A percentile compares a stretch with the other conserved stretches of the same genome.
phyloP scores from a whole-genome alignment of 441 rosid species.

The Pelargonium citronellum region DNA sequence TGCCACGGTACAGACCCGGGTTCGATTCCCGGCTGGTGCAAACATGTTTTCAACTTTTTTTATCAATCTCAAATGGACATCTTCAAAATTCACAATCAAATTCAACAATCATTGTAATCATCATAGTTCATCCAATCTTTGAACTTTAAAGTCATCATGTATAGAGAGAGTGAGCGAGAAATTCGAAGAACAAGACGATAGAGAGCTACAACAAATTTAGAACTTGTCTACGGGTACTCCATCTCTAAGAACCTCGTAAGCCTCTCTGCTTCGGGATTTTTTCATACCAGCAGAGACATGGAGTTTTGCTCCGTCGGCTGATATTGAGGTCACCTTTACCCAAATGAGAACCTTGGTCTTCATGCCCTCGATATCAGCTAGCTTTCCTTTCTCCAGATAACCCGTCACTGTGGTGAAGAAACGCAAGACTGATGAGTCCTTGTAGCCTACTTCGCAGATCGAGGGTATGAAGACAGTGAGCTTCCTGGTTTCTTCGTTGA shows the following conservation, averaged over 20 bases:
- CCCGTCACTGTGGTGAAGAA: slow-evolving; percentile 57
- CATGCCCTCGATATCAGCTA: slow-evolving; percentile 72
- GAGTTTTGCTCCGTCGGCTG: slow-evolving; percentile 62
- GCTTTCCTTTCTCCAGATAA: slow-evolving; percentile 72
- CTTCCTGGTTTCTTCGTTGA: slow-evolving; percentile 65
- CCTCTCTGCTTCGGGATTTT: slow-evolving; percentile 59
- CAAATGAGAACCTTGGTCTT: slow-evolving; percentile 80
- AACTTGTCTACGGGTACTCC: slow-evolving; percentile 71
- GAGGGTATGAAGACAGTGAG: slow-evolving; percentile 27
- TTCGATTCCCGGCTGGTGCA: slow-evolving; percentile 37
- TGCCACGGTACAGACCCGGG: slow-evolving; percentile 32
- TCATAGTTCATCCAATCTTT: too few relatives aligned
- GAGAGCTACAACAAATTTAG: slow-evolving; percentile 24
- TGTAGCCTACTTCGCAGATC: slow-evolving; percentile 79
- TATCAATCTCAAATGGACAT: too few relatives aligned
- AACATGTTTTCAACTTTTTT: too few relatives aligned
- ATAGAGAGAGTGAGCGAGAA: too few relatives aligned
- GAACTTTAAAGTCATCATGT: too few relatives aligned
- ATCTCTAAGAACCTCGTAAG: slow-evolving; percentile 67
- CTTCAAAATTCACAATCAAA: too few relatives aligned
- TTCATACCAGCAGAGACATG: slow-evolving; percentile 69
- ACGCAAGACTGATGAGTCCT: slow-evolving; percentile 68
- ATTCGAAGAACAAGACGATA: too few relatives aligned
- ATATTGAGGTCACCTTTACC: slow-evolving; percentile 67
- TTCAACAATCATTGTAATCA: too few relatives aligned